Evolutionary conservation across 78 protist species (phyloP).

Genomic region (Polysphondylium violaceum): DNA sequence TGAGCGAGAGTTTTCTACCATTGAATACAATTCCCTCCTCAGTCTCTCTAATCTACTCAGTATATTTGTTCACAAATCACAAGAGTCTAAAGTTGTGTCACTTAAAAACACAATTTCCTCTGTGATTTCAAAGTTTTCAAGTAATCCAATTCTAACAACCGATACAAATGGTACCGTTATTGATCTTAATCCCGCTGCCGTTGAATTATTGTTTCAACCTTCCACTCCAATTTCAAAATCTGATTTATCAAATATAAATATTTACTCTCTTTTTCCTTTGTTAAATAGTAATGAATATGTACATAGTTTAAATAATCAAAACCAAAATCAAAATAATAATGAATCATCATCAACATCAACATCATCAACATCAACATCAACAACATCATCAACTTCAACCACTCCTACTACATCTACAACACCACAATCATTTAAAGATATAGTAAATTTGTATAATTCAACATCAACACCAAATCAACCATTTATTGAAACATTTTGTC

Average conservation of each 20-base stretch:
- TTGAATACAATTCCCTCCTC: conserved; percentile 36
- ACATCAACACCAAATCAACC: too few species aligned
- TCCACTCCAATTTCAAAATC: neutral
- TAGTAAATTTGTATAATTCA: too few species aligned
- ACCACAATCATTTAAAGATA: neutral
- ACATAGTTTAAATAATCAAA: neutral
- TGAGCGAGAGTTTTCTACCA: conserved; percentile 11
- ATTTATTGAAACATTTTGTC: neutral
- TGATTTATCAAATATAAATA: conserved; percentile 2
- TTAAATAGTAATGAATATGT: neutral
- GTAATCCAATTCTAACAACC: conserved; percentile 7
- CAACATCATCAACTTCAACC: neutral
- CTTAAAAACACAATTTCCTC: conserved; percentile 6
- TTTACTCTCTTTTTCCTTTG: conserved; percentile 19
- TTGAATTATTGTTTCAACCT: conserved; percentile 4
- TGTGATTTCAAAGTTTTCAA: neutral
- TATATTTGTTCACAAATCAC: neutral
- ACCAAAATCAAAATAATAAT: neutral
- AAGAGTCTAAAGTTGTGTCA: neutral
- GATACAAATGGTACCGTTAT: neutral
- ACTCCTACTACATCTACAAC: neutral
- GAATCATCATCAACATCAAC: too few species aligned
- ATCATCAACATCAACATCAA: neutral
- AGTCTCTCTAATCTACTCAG: conserved; percentile 8
- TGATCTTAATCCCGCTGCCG: conserved; percentile 26